Conservation (phyloP, 352 stramenopile genomes). For the Phytopythium aichiense region DNA sequence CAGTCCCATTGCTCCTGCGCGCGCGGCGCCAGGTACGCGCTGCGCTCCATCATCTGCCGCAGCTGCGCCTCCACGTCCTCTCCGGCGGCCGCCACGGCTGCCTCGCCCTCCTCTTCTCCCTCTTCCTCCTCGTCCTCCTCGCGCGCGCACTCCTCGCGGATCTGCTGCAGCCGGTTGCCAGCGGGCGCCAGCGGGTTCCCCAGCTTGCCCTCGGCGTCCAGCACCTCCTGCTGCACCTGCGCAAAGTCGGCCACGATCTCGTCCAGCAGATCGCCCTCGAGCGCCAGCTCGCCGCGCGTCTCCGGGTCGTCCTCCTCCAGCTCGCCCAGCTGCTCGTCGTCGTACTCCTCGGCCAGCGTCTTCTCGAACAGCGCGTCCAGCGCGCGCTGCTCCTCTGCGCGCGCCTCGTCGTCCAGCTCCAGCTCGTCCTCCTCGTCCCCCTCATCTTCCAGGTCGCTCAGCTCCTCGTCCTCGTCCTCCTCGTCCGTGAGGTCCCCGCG, state of each 20-base stretch:
- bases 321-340: conserved; percentile 74
- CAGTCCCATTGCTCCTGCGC: conserved; percentile 92
- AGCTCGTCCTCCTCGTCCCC: conserved; percentile 30
- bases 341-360: conserved; percentile 78
- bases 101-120: conserved; percentile 36
- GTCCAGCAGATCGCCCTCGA: conserved; percentile 65
- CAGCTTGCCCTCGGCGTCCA: conserved; percentile 71
- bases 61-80: conserved; percentile 32
- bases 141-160: conserved; percentile 64
- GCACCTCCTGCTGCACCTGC: conserved; percentile 61
- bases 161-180: conserved; percentile 67
- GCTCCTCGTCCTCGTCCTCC: conserved; percentile 78
- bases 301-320: conserved; percentile 75
- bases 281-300: conserved; percentile 59
- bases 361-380: conserved; percentile 89
- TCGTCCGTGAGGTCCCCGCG: conserved; percentile 64
- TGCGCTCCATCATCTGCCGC: conserved; percentile 46
- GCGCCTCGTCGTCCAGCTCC: conserved; percentile 29
- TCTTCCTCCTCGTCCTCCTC: conserved; percentile 62
- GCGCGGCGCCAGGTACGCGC: conserved; percentile 58
- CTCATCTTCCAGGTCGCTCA: conserved; percentile 82
- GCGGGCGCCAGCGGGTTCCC: conserved; percentile 61
- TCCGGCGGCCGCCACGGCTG: conserved; percentile 13
- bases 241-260: conserved; percentile 76
- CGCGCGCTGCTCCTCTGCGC: conserved; percentile 76